These are phyloP conservation scores for Nannochloropsis granulata DNA, from an alignment of 108 stramenopile species.

Conservation along the genomic window DNA sequence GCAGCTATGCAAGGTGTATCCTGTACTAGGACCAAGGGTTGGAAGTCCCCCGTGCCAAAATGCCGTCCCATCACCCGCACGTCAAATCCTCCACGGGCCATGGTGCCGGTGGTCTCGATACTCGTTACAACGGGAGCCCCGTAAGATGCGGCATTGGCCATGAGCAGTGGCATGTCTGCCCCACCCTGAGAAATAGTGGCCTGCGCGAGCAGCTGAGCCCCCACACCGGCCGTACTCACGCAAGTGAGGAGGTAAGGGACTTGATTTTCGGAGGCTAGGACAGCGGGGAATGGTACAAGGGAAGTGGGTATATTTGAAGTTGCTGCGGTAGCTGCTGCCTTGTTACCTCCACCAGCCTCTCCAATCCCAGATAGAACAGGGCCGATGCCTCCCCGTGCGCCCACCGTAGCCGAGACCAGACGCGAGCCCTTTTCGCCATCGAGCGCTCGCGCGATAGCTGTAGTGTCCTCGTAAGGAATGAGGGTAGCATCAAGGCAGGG, in stretches of 20 bases:
- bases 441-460: neutral
- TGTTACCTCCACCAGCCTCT: neutral
- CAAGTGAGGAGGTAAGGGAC: neutral
- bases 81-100: neutral
- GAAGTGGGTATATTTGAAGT: neutral
- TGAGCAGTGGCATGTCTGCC: neutral
- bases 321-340: neutral
- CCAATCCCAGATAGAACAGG: neutral
- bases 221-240: neutral
- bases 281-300: neutral
- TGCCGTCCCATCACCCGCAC: neutral
- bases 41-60: neutral
- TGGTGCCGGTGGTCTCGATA: neutral
- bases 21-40: neutral
- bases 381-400: neutral
- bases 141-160: neutral
- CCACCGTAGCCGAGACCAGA: neutral
- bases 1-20: too few relatives aligned
- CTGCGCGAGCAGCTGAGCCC: neutral
- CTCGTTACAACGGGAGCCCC: neutral
- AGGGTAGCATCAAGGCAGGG: neutral
- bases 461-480: neutral
- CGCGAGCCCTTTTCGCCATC: neutral
- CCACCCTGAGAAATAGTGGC: neutral
- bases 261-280: neutral